Evolutionary conservation across 106 monocot genomes (phyloP), one percentile per base, ranked within the genome.

Genomic region (Iris macrosiphon): DNA sequence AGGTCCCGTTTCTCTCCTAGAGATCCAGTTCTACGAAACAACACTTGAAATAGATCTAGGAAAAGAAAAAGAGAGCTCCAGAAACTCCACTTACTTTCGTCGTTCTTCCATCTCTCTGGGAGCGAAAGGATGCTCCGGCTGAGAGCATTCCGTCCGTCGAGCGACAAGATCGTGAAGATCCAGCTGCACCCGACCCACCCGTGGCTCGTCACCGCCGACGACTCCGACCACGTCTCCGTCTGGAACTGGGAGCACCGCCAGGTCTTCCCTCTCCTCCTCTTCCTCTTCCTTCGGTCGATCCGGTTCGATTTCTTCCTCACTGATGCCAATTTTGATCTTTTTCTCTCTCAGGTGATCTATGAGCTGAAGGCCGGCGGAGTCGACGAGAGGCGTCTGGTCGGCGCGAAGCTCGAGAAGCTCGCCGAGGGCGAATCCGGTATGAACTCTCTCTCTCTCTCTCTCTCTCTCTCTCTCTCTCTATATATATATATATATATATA

Each of bases 241-340:
- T 93, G 93, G 87, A 82, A 93, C 33, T 93, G 93, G 93, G 93
- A 87, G 68, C 87, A 93, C 47, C 83, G 93, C 32, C 93, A 93
- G 80, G 93, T 93, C 22, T 50, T 16, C 9, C 16, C 23, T 6
- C 23, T 37, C 33, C 35, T 58, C 28, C 14, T 12, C 10, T 26
- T 28, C 10, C 3, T 13, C 26, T 68, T 38, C 1, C 20, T 12
- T 58, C 23, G 25, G 4, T 25, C 21, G 45, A 20, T 49, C 22
- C n/a, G 29, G 21, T 40, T 39, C 39, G 6, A n/a, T n/a, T n/a
- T n/a, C n/a, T n/a, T n/a, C n/a, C n/a, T n/a, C n/a, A n/a, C n/a
- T n/a, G n/a, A n/a, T n/a, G 6, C 19, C 40, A 30, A 39, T 15
- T 34, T 13, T 34, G 51, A 25, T n/a, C 5, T 11, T 29, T 12